phyloP scores from a whole-genome alignment of 2,329 filamentous ascomycete genomes.

The Penicillium italicum region DNA sequence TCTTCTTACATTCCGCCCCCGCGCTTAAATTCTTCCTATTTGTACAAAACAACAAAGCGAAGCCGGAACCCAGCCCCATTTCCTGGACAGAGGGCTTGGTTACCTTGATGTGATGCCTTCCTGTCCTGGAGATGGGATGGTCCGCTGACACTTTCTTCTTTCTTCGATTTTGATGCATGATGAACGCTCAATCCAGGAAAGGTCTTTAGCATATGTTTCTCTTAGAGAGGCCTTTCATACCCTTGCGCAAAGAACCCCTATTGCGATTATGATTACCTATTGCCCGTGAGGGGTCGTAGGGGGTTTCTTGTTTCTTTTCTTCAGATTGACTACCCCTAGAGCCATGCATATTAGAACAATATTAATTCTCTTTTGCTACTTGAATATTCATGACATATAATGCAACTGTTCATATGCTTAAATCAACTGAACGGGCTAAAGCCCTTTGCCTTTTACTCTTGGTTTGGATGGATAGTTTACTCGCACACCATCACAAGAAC shows the following conservation, averaged over 20 bases:
- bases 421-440: background rate
- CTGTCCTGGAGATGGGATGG: conserved; percentile 25
- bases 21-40: conserved; percentile 30
- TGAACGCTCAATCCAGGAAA: conserved; percentile 7
- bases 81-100: conserved; percentile 20
- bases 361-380: conserved; percentile 20
- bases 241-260: conserved; percentile 6
- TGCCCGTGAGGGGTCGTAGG: conserved; percentile 9
- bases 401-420: background rate
- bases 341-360: conserved; percentile 25
- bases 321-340: conserved; percentile 10
- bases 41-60: conserved; percentile 16
- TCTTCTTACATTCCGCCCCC: conserved; percentile 65
- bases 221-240: conserved; percentile 7
- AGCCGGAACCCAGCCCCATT: conserved; percentile 15
- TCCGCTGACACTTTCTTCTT: conserved; percentile 8
- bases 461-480: background rate
- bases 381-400: background rate
- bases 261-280: conserved; percentile 13
- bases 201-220: conserved; percentile 1
- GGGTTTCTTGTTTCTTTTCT: conserved; percentile 12
- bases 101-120: conserved; percentile 14
- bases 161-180: conserved; percentile 14
- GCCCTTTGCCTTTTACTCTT: background rate
- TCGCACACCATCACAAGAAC: background rate